Percentiles rank a stretch among this genome's conserved stretches.
phyloP scores from a whole-genome alignment of 176 grass and related monocot genomes.

The Pontederia crassipes region DNA sequence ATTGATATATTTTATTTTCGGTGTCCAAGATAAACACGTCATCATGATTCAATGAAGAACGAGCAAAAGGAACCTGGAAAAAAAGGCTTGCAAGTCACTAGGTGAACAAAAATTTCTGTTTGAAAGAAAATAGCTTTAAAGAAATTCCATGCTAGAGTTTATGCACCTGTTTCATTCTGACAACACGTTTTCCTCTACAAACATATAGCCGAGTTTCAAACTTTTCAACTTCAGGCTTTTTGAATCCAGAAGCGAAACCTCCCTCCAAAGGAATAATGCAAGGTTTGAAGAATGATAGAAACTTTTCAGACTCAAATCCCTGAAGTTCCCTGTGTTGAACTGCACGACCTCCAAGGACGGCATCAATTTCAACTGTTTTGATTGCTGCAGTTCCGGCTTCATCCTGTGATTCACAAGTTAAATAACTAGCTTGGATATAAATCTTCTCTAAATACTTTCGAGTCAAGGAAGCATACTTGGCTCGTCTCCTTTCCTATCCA shows the following conservation, averaged over 20 bases:
- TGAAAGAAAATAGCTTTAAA: background rate
- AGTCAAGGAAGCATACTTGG: slow-evolving; percentile 21
- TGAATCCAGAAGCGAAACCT: slow-evolving; percentile 95
- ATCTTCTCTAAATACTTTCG: background rate
- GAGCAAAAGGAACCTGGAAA: slow-evolving; percentile 14
- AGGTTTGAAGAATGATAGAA: slow-evolving; percentile 90
- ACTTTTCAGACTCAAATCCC: slow-evolving; percentile 90
- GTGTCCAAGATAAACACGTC: slow-evolving; percentile 21
- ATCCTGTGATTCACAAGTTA: slow-evolving; percentile 46
- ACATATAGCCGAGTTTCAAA: slow-evolving; percentile 77
- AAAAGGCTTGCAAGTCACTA: background rate
- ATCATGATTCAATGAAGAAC: slow-evolving; percentile 21
- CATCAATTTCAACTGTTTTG: slow-evolving; percentile 89
- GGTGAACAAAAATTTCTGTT: too few relatives aligned
- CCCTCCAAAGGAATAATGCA: slow-evolving; percentile 98
- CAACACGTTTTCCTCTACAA: slow-evolving; percentile 86
- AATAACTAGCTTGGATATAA: background rate
- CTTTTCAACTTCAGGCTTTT: slow-evolving; percentile 65
- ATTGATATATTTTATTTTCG: slow-evolving; percentile 16
- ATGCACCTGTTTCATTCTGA: slow-evolving; percentile 86
- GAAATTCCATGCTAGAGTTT: slow-evolving; percentile 3
- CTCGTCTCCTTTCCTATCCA: slow-evolving; percentile 46
- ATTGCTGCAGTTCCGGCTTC: slow-evolving; percentile 95
- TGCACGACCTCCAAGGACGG: slow-evolving; percentile 81
- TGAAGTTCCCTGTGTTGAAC: slow-evolving; percentile 95